A percentile compares a stretch with the other conserved stretches of the same genome.
Conservation (phyloP, 192 early-diverging fungal genomes). For the Lunasporangiospora selenospora region DNA sequence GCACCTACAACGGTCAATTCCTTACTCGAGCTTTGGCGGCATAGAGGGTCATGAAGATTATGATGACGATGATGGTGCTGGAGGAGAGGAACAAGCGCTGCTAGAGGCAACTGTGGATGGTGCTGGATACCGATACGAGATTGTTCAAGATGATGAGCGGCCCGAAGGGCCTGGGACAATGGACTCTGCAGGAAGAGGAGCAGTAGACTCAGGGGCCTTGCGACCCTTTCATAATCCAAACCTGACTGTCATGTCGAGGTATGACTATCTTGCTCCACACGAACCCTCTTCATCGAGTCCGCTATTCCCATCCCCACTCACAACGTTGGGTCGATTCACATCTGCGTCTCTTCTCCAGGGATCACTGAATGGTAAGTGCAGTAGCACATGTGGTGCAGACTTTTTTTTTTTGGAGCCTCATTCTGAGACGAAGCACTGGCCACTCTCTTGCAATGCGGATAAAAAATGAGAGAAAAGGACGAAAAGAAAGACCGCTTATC, state of each 20-base stretch:
- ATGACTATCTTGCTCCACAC: conserved; percentile 36
- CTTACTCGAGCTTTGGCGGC: neutral
- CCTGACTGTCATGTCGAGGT: conserved; percentile 19
- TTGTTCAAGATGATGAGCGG: conserved; percentile 20
- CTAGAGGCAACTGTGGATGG: neutral
- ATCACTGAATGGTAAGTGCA: conserved; percentile 10
- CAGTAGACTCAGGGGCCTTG: too few species aligned
- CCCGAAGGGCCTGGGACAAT: too few species aligned
- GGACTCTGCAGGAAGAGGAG: too few species aligned
- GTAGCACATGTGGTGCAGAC: too few species aligned
- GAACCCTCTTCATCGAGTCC: conserved; percentile 45
- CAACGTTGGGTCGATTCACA: conserved; percentile 30
- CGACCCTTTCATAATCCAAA: conserved; percentile 14
- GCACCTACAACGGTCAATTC: neutral
- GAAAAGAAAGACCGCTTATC: too few species aligned
- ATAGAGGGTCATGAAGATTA: neutral
- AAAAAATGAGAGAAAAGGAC: too few species aligned
- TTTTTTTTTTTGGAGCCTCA: too few species aligned
- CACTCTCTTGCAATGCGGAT: too few species aligned
- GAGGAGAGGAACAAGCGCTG: neutral
- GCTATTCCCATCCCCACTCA: conserved; percentile 39
- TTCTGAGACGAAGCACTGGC: too few species aligned
- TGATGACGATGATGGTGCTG: neutral
- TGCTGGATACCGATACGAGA: conserved; percentile 20
- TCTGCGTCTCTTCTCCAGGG: conserved; percentile 5